Conservation (phyloP, 73 alveolate species). For the Tetrahymena borealis region DNA sequence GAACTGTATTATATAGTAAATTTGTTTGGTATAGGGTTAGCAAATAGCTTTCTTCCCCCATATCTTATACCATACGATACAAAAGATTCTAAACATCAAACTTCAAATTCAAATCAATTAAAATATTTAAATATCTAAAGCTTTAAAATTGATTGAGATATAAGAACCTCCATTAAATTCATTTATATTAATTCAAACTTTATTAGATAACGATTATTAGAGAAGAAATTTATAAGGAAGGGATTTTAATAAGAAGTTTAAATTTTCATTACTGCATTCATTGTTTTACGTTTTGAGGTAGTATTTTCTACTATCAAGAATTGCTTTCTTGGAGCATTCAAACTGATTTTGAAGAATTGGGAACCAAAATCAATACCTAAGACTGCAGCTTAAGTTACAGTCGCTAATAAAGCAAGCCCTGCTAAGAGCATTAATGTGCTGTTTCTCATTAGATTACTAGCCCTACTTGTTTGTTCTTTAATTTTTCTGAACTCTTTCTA, state of each 20-base stretch:
- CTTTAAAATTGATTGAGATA: too few species aligned
- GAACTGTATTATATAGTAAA: too few species aligned
- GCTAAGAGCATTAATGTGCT: not conserved
- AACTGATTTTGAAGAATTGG: constrained; percentile 78
- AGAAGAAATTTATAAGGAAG: not conserved
- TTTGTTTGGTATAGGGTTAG: too few species aligned
- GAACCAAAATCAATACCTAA: constrained; percentile 94
- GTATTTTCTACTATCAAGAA: constrained; percentile 86
- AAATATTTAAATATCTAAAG: too few species aligned
- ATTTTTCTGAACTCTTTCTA: not conserved
- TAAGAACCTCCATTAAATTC: too few species aligned
- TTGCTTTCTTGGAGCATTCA: constrained; percentile 91
- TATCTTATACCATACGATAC: too few species aligned
- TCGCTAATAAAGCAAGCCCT: not conserved
- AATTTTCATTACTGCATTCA: constrained; percentile 42
- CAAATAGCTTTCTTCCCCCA: too few species aligned
- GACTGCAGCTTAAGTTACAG: constrained; percentile 42
- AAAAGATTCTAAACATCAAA: too few species aligned
- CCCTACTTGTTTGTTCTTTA: not conserved
- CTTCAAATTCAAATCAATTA: too few species aligned
- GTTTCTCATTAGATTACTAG: not conserved
- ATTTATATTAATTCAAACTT: too few species aligned
- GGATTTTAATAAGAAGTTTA: not conserved
- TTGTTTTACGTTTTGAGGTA: constrained; percentile 81
- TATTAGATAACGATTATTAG: not conserved